Percentiles rank a stretch among this genome's conserved stretches.
These are phyloP conservation scores for Lepidium campestre DNA, from an alignment of 441 rosid genomes.

Conservation along the genomic window DNA sequence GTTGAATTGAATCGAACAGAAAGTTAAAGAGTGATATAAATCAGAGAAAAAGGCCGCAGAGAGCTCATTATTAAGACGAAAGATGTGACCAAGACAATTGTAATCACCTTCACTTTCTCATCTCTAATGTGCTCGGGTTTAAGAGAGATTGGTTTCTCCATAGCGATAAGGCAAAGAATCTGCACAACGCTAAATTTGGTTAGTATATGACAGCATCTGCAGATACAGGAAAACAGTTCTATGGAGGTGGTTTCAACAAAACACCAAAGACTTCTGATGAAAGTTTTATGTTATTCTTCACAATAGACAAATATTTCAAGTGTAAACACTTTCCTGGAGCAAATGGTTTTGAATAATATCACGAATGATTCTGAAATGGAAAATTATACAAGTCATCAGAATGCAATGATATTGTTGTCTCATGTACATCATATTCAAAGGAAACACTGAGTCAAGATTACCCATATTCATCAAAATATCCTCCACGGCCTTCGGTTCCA, in stretches of 20 bases:
- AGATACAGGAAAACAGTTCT: neutral
- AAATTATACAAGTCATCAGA: conserved; percentile 14
- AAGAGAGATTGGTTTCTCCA: conserved; percentile 97
- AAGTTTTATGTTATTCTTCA: conserved; percentile 6
- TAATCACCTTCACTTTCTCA: conserved; percentile 92
- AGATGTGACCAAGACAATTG: conserved; percentile 3
- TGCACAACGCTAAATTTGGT: conserved; percentile 28
- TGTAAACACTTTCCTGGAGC: conserved; percentile 59
- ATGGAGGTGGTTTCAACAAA: neutral
- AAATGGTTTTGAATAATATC: conserved; percentile 98
- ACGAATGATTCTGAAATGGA: conserved; percentile 79
- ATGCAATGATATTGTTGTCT: neutral
- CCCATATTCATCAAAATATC: conserved; percentile 99
- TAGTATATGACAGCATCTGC: neutral
- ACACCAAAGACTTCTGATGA: neutral
- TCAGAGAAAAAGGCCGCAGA: neutral
- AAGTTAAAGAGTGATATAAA: neutral
- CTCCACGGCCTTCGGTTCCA: conserved; percentile 99
- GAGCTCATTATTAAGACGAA: neutral
- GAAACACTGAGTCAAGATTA: conserved; percentile 17
- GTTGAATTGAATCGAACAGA: neutral
- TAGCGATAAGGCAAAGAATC: conserved; percentile 94
- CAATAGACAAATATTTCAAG: neutral
- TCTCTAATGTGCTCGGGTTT: conserved; percentile 97
- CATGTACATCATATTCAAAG: neutral